phyloP scores from a whole-genome alignment of 768 basidiomycete species.

The Hygrophorus pudorinus region DNA sequence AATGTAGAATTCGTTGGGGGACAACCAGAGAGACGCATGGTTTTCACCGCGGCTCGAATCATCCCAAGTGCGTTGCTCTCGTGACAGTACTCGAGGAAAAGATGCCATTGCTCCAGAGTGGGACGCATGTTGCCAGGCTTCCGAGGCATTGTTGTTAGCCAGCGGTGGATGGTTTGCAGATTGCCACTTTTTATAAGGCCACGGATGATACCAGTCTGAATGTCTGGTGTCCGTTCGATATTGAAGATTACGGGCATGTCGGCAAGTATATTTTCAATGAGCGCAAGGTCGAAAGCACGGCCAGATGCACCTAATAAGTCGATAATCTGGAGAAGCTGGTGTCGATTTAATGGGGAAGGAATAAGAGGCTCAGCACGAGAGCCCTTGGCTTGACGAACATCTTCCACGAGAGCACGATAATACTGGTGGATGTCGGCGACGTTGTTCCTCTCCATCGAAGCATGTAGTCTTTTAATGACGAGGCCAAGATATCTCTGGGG shows the following conservation, averaged over 20 bases:
- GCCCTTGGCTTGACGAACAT: conserved; percentile 14
- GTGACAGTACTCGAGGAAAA: conserved; percentile 34
- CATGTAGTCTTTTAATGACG: conserved; percentile 16
- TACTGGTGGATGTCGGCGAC: conserved; percentile 25
- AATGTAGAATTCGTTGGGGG: conserved; percentile 27
- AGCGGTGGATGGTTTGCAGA: conserved; percentile 31
- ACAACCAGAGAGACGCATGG: conserved; percentile 28
- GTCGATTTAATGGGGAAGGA: conserved; percentile 18
- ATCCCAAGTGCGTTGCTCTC: conserved; percentile 11
- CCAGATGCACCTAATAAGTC: conserved; percentile 41
- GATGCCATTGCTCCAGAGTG: conserved; percentile 43
- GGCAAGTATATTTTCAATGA: conserved; percentile 41
- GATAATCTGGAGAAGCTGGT: conserved; percentile 30
- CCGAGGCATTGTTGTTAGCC: conserved; percentile 44
- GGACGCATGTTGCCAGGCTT: conserved; percentile 37
- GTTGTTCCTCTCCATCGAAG: conserved; percentile 12
- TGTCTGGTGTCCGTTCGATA: conserved; percentile 31
- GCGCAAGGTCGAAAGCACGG: conserved; percentile 39
- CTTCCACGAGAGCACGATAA: conserved; percentile 24
- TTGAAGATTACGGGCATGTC: conserved; percentile 41
- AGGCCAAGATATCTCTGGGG: conserved; percentile 4
- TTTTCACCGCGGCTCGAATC: conserved; percentile 1
- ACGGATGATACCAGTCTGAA: conserved; percentile 40
- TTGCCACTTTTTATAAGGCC: conserved; percentile 37
- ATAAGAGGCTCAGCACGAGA: conserved; percentile 8